These are phyloP conservation scores for Tricholoma furcatifolium DNA, from an alignment of 768 basidiomycete genomes.

Conservation along the genomic window DNA sequence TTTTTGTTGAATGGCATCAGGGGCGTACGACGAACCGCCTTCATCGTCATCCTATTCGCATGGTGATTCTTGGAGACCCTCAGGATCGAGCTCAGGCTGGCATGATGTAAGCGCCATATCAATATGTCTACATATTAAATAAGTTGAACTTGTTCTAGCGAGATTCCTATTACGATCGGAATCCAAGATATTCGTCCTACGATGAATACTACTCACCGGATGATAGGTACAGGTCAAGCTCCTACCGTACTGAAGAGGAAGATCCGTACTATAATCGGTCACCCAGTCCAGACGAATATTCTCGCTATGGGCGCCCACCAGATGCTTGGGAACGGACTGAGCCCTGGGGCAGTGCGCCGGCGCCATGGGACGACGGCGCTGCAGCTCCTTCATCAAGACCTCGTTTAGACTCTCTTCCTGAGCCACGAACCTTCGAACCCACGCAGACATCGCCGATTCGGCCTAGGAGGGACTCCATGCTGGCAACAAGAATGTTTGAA, in stretches of 20 bases:
- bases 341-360: constrained; percentile 37
- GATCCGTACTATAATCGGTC: constrained; percentile 40
- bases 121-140: constrained; percentile 2
- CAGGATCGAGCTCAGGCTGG: constrained; percentile 24
- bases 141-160: constrained; percentile 29
- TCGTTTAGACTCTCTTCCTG: too few relatives aligned
- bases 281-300: constrained; percentile 54
- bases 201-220: constrained; percentile 48
- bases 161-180: constrained; percentile 31
- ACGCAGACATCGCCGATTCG: constrained; percentile 19
- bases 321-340: constrained; percentile 47
- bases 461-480: constrained; percentile 29
- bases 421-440: too few relatives aligned
- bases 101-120: constrained; percentile 38
- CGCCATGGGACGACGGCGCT: constrained; percentile 41
- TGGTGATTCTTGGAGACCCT: constrained; percentile 33
- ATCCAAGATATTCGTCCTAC: constrained; percentile 42
- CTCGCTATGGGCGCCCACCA: constrained; percentile 29
- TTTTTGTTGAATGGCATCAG: constrained; percentile 35
- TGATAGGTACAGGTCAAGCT: constrained; percentile 17
- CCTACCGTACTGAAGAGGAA: constrained; percentile 20
- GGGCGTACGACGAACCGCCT: constrained; percentile 37
- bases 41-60: constrained; percentile 29
- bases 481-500: constrained; percentile 59
- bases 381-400: constrained; percentile 35